Base-by-base conservation (phyloP, 345 rosid species). In the Trapa incisa region DNA sequence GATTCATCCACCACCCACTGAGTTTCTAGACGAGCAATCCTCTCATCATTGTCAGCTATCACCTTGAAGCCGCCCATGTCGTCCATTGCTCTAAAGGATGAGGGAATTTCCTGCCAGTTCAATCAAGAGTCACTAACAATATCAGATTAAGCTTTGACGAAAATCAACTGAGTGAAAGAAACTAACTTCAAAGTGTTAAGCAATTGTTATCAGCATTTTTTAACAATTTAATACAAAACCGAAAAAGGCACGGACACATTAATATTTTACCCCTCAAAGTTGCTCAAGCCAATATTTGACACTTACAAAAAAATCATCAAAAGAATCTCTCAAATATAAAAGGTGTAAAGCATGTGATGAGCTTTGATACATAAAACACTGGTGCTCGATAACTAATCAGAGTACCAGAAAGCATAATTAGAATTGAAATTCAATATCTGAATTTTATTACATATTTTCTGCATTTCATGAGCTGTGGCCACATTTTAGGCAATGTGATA, bases 101-200 rank as follows among this genome's bases (percentile, higher is more conserved):
- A 22, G 52, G 10, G 43, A 65, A 43, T 65, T 38, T 14, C 14
- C 37, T 41, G 52, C 53, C 22, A 41, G 50, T n/a, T 65, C 53
- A 22, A 65, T 10, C 35, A n/a, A 41, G 67, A 65, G 67, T 41
- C 37, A 7, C 37, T 42, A 16, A 12, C 37, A 65, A 11, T 58
- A 58, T 58, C 12, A 33, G 38, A 58, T 35, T 58, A 63, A 43
- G 47, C 67, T 37, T 38, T 32, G 38, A 58, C 32, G 50, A 65
- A 42, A 42, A 41, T 43, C 15, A 6, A 41, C 1, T 37, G 11
- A 37, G 37, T n/a, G 36, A 41, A 37, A 41, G 47, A 42, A 65
- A 65, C 36, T n/a, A 41, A 42, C 67, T 41, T 47, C 15, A 16
- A 65, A 41, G 67, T 47, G 50, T 65, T 47, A 42, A 45, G 47